Evolutionary conservation across 441 rosid genomes (phyloP).

Genomic region (Erodium trifolium): DNA sequence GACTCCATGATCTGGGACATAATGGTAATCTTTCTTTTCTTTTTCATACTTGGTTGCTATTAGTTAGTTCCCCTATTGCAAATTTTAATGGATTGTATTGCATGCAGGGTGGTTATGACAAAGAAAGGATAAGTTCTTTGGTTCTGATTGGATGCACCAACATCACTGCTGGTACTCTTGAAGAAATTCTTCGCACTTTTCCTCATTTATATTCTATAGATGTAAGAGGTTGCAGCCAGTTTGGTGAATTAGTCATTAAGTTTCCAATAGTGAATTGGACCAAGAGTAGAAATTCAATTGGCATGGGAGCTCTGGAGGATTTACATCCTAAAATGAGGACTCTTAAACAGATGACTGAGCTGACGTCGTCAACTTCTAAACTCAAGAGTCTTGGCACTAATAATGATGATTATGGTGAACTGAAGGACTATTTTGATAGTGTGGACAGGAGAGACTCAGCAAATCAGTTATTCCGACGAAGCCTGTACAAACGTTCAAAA

Average conservation of each 20-base stretch:
- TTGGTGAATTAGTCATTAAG: constrained; percentile 50
- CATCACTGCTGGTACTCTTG: constrained; percentile 55
- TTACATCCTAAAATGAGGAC: constrained; percentile 48
- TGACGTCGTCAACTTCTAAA: constrained; percentile 31
- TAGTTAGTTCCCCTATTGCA: background rate
- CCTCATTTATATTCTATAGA: constrained; percentile 65
- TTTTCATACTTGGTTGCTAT: constrained; percentile 1
- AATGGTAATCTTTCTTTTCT: constrained; percentile 43
- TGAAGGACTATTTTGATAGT: constrained; percentile 92
- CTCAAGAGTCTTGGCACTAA: constrained; percentile 38
- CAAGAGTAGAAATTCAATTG: constrained; percentile 37
- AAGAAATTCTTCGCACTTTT: constrained; percentile 55
- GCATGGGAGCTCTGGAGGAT: constrained; percentile 35
- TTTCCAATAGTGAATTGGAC: constrained; percentile 61
- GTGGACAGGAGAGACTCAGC: constrained; percentile 92
- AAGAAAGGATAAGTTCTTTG: constrained; percentile 63
- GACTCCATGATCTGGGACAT: constrained; percentile 53
- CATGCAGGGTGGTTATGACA: constrained; percentile 77
- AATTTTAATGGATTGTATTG: constrained; percentile 26
- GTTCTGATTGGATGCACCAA: constrained; percentile 75
- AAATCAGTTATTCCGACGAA: constrained; percentile 72
- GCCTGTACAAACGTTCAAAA: constrained; percentile 88
- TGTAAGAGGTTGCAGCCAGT: constrained; percentile 84
- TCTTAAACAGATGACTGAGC: constrained; percentile 58
- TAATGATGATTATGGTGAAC: constrained; percentile 81